phyloP scores from a whole-genome alignment of 2,329 filamentous ascomycete species.

The Akanthomyces lecanii region DNA sequence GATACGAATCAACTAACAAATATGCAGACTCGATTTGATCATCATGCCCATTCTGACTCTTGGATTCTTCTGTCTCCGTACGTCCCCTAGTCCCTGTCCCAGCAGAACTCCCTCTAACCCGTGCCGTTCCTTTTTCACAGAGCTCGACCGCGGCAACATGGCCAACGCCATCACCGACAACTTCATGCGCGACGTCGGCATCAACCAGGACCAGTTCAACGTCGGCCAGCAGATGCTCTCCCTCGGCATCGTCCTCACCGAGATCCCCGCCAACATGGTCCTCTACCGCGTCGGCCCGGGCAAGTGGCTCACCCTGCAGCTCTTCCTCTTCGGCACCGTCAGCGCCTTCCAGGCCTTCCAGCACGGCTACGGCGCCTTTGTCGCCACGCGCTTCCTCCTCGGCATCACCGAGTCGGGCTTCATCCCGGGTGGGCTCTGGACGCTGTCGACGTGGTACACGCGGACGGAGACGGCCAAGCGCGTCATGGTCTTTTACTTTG shows the following conservation, averaged over 20 bases:
- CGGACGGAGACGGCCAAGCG: slow-evolving; percentile 47
- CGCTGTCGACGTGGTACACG: slow-evolving; percentile 53
- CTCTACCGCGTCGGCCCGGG: slow-evolving; percentile 28
- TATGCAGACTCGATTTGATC: slow-evolving; percentile 34
- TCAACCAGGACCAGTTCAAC: slow-evolving; percentile 50
- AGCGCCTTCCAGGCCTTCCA: slow-evolving; percentile 53
- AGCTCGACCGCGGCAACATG: slow-evolving; percentile 35
- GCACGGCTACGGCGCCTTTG: slow-evolving; percentile 41
- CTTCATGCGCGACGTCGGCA: slow-evolving; percentile 46
- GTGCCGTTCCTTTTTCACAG: not conserved
- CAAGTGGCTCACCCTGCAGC: slow-evolving; percentile 50
- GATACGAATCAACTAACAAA: not conserved
- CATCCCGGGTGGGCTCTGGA: slow-evolving; percentile 49
- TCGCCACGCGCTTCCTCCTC: slow-evolving; percentile 48
- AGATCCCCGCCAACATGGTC: slow-evolving; percentile 37
- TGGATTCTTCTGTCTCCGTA: slow-evolving; percentile 41
- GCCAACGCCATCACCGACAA: slow-evolving; percentile 45
- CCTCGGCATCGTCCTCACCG: slow-evolving; percentile 41
- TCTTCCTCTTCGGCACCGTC: slow-evolving; percentile 51
- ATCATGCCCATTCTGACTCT: slow-evolving; percentile 40
- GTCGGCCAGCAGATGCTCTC: slow-evolving; percentile 48
- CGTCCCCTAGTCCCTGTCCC: slow-evolving; percentile 17
- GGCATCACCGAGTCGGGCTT: slow-evolving; percentile 52
- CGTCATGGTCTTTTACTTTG: slow-evolving; percentile 53
- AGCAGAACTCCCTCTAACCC: not conserved